phyloP scores from a whole-genome alignment of 148 eudicot genomes.

The Dysphania ambrosioides region DNA sequence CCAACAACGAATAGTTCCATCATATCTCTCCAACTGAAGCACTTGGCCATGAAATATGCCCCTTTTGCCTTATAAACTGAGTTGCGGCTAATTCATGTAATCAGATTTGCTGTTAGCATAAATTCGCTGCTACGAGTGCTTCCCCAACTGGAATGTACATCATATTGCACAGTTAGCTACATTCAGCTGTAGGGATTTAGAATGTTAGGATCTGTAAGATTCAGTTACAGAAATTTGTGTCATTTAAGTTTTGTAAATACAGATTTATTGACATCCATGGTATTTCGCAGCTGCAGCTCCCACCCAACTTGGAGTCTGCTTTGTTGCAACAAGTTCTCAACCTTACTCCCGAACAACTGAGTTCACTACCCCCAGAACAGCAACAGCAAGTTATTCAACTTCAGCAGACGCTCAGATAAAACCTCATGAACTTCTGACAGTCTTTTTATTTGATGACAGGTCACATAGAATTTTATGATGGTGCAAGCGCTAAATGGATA shows the following conservation, averaged over 20 bases:
- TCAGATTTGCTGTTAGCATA: background rate
- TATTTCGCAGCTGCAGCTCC: slow-evolving; percentile 56
- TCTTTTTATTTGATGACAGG: background rate
- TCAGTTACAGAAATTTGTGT: too few species aligned
- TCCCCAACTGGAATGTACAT: background rate
- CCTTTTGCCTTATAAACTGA: background rate
- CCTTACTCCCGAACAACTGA: slow-evolving; percentile 85
- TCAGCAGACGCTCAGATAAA: slow-evolving; percentile 77
- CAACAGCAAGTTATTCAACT: slow-evolving; percentile 84
- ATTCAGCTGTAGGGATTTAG: background rate
- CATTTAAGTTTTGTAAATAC: background rate
- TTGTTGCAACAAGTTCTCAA: slow-evolving; percentile 76
- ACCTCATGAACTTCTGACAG: background rate
- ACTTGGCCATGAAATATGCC: background rate
- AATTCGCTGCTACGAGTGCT: too few species aligned
- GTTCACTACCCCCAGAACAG: slow-evolving; percentile 83
- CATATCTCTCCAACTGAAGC: background rate
- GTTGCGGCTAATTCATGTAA: background rate
- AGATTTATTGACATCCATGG: background rate
- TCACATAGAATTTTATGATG: background rate
- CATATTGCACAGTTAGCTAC: background rate
- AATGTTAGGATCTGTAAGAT: background rate
- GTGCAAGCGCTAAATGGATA: background rate
- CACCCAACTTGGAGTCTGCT: slow-evolving; percentile 63
- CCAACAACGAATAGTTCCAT: background rate